Evolutionary conservation across 1,284 basidiomycete species (phyloP), one percentile per base, ranked within the genome.

Genomic region (Irpex sp.): DNA sequence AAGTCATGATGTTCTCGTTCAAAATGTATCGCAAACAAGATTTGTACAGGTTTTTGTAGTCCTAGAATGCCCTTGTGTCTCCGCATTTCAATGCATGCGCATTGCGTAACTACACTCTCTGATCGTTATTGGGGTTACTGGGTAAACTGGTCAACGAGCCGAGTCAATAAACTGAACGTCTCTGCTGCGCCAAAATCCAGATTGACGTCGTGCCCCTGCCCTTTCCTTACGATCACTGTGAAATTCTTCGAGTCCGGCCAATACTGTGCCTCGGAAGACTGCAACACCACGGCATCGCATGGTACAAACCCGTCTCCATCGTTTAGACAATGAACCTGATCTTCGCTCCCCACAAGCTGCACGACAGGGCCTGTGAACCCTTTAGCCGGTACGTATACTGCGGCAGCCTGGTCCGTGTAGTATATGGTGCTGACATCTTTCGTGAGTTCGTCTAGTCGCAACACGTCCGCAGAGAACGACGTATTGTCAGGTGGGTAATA

Each of bases 151-250:
- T 60, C 31, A n/a, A 60, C 58, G n/a, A 60, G 39, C 9, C 2
- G 2, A 1, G 59, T 54, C 7, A 36, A n/a, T 15, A 60, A 21
- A 17, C 5, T 9, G 36, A 60, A 60, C n/a, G 59, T 60, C 33
- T 60, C 59, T 37, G 59, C 49, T 2, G 59, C 59, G 1, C 59
- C 59, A 37, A 60, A 60, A 37, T 60, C 59, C 9, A 60, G 49
- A 33, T 60, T 60, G 3, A 60, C 26, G 26, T 60, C 59, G 26
- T 60, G 59, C 0, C 59, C 59, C 9, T 49, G 53, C 15, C 59
- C 59, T 21, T 53, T 33, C 5, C 59, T 11, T 15, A 60, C 59
- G 8, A 60, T n/a, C 15, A 39, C 21, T 3, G 59, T 55, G 26
- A 60, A 60, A 46, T 60, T 60, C 3, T 49, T 31, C 13, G 43